phyloP scores from a whole-genome alignment of 2,329 filamentous ascomycete genomes.

The Tolypocladium paradoxum region DNA sequence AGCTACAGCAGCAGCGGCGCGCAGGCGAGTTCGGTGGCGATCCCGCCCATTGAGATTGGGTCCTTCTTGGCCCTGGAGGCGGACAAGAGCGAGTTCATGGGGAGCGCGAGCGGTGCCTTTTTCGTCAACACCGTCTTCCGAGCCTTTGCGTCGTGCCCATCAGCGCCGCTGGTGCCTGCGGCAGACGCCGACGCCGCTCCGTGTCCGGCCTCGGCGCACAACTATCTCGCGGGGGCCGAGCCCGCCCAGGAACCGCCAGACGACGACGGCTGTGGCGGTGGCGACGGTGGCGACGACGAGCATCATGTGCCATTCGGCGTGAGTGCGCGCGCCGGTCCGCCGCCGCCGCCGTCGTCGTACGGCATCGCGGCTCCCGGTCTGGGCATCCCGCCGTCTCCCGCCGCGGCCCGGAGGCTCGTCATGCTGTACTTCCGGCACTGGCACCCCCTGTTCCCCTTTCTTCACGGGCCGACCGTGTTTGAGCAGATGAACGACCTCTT shows the following conservation, averaged over 20 bases:
- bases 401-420: conserved; percentile 27
- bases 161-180: conserved; percentile 4
- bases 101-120: conserved; percentile 40
- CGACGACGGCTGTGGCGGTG: not conserved
- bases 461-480: conserved; percentile 38
- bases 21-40: not conserved
- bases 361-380: not conserved
- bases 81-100: conserved; percentile 34
- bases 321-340: not conserved
- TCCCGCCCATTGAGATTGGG: not conserved
- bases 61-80: not conserved
- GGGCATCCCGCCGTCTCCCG: conserved; percentile 6
- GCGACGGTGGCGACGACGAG: not conserved
- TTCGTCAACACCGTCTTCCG: conserved; percentile 42
- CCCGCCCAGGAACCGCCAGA: not conserved
- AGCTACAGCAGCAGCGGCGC: not conserved
- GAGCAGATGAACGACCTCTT: conserved; percentile 19
- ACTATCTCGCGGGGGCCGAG: not conserved
- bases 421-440: conserved; percentile 38
- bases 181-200: not conserved
- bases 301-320: not conserved
- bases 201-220: not conserved
- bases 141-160: conserved; percentile 29
- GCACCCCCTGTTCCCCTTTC: conserved; percentile 41
- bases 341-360: not conserved